phyloP scores from a whole-genome alignment of 345 rosid genomes.

The Barbarea vulgaris region DNA sequence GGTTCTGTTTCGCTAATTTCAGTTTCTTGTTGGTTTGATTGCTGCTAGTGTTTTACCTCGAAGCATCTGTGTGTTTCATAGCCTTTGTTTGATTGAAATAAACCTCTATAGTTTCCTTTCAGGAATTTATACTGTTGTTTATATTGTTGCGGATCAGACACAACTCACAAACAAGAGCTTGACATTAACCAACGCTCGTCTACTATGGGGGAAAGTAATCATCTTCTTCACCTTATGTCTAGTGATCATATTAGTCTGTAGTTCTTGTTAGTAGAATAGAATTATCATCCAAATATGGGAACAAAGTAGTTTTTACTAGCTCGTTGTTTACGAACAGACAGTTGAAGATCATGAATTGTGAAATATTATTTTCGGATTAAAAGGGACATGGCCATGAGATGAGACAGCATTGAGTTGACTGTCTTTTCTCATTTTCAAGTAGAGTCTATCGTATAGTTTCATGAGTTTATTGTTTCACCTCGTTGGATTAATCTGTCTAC shows the following conservation, averaged over 20 bases:
- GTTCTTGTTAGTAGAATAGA: slow-evolving; percentile 7
- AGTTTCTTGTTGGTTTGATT: slow-evolving; percentile 3
- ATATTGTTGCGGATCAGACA: slow-evolving; percentile 11
- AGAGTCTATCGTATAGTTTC: not conserved
- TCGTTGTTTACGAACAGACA: not conserved
- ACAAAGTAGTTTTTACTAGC: slow-evolving; percentile 4
- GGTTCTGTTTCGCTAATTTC: slow-evolving; percentile 2
- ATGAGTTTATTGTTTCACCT: not conserved
- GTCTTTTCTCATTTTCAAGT: not conserved
- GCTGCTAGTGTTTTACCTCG: not conserved
- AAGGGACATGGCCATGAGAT: slow-evolving; percentile 5
- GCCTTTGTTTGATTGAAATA: not conserved
- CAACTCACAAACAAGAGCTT: slow-evolving; percentile 6
- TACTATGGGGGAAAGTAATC: slow-evolving; percentile 40
- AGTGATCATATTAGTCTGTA: slow-evolving; percentile 7
- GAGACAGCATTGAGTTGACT: not conserved
- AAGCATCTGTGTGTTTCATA: not conserved
- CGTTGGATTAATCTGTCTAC: not conserved
- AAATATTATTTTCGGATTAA: not conserved
- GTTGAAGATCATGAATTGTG: not conserved
- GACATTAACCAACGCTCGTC: not conserved
- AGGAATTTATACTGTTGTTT: not conserved
- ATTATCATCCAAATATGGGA: not conserved
- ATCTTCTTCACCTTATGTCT: slow-evolving; percentile 2
- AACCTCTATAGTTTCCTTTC: not conserved